Evolutionary conservation across 2,329 filamentous ascomycete species (phyloP).

Genomic region (Alternaria sp.): DNA sequence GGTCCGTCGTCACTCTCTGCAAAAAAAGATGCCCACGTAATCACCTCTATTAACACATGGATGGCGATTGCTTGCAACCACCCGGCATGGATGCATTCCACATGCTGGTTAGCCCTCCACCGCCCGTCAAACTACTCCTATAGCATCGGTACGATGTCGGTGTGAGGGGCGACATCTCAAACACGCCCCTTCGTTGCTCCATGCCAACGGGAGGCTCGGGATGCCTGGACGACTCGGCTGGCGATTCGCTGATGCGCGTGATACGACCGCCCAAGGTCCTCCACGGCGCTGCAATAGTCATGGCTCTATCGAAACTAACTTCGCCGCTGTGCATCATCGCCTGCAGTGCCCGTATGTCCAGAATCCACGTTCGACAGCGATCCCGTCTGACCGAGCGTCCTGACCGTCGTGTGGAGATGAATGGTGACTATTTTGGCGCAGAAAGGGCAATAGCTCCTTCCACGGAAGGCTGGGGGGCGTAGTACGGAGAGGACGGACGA

Average conservation of each 20-base stretch:
- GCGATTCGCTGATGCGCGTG: conserved; percentile 11
- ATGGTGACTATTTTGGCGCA: conserved; percentile 34
- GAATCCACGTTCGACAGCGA: conserved; percentile 1
- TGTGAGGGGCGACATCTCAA: conserved; percentile 20
- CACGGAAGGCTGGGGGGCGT: conserved; percentile 28
- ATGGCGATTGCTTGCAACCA: conserved; percentile 5
- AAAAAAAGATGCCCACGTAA: conserved; percentile 22
- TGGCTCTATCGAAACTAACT: conserved; percentile 18
- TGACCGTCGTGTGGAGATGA: conserved; percentile 35
- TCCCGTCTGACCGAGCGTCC: conserved; percentile 25
- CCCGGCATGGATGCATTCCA: conserved; percentile 8
- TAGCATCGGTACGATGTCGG: conserved; percentile 15
- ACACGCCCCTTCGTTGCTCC: conserved; percentile 19
- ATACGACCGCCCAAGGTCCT: conserved; percentile 6
- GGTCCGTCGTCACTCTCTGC: background rate
- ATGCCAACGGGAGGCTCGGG: conserved; percentile 16
- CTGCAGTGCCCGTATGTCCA: conserved; percentile 14
- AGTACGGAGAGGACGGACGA: conserved; percentile 30
- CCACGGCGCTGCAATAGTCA: conserved; percentile 16
- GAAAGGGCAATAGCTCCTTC: conserved; percentile 24
- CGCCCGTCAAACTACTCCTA: background rate
- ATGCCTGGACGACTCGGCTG: conserved; percentile 9
- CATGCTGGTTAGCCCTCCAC: conserved; percentile 13
- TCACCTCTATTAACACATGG: conserved; percentile 13
- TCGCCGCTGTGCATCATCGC: conserved; percentile 15